Percentiles rank a stretch among this genome's conserved stretches.
These are phyloP conservation scores for Schizophyllum commune DNA, from an alignment of 1,284 basidiomycete species.

Conservation along the genomic window DNA sequence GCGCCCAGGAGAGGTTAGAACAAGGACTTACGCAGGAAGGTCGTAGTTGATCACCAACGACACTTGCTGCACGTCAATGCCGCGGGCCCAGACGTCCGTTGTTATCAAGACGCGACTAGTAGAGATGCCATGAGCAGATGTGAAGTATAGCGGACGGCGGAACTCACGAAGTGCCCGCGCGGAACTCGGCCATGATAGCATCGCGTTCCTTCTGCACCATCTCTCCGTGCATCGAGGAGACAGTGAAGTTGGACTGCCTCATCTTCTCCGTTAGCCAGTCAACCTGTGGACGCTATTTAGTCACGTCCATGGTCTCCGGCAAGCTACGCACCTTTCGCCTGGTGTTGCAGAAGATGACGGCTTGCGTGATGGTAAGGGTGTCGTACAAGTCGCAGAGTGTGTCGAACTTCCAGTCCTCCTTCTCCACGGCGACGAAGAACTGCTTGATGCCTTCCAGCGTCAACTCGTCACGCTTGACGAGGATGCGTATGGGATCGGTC, in stretches of 20 bases:
- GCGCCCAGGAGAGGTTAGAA: neutral
- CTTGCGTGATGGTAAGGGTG: constrained; percentile 98
- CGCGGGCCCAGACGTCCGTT: constrained; percentile 97
- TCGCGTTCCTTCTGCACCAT: constrained; percentile 99
- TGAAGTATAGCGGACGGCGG: constrained; percentile 3
- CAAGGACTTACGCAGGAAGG: constrained; percentile 69
- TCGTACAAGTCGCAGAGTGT: constrained; percentile 98
- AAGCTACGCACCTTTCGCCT: constrained; percentile 71
- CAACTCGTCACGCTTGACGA: constrained; percentile 99
- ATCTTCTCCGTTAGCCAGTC: constrained; percentile 99
- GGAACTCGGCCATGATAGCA: constrained; percentile 98
- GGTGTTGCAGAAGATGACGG: constrained; percentile 99
- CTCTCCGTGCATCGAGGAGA: constrained; percentile 97
- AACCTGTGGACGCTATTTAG: constrained; percentile 44
- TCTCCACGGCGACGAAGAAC: constrained; percentile 99
- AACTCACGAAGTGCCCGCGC: constrained; percentile 83
- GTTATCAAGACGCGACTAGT: constrained; percentile 87
- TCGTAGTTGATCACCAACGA: constrained; percentile 99
- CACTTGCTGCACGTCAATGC: constrained; percentile 98
- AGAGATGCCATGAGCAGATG: constrained; percentile 8
- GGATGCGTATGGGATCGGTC: constrained; percentile 97
- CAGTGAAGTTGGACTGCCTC: constrained; percentile 94
- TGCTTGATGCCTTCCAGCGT: constrained; percentile 99
- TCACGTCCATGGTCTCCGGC: neutral
- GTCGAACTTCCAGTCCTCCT: constrained; percentile 99